phyloP scores from a whole-genome alignment of 179 eudicot species.

The Heliamphora pulchella region DNA sequence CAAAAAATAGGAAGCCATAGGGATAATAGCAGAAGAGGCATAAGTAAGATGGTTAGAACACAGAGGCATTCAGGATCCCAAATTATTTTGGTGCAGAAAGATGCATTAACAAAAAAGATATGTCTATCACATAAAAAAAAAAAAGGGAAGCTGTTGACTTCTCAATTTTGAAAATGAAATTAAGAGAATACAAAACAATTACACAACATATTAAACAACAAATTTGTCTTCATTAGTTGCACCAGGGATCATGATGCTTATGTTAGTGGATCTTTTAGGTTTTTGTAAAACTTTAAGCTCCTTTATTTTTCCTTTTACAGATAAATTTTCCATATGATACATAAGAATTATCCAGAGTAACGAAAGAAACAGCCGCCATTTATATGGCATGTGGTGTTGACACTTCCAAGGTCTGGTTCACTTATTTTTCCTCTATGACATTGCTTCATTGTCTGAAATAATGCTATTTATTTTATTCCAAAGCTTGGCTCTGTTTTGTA shows the following conservation, averaged over 20 bases:
- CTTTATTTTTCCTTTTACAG: constrained; percentile 34
- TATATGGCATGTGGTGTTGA: constrained; percentile 95
- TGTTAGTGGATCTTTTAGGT: constrained; percentile 6
- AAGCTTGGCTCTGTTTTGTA: not conserved
- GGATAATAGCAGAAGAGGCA: too few relatives aligned
- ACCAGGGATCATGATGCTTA: not conserved
- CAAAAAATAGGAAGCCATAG: too few relatives aligned
- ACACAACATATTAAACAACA: too few relatives aligned
- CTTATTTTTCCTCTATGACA: not conserved
- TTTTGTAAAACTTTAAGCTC: not conserved
- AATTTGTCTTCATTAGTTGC: constrained; percentile 16
- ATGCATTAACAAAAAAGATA: too few relatives aligned
- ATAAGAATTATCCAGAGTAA: constrained; percentile 65
- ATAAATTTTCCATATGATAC: constrained; percentile 87
- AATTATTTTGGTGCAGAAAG: too few relatives aligned
- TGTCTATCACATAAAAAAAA: too few relatives aligned
- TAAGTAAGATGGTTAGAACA: too few relatives aligned
- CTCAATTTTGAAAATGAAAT: too few relatives aligned
- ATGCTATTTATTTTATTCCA: not conserved
- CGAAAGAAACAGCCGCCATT: constrained; percentile 87
- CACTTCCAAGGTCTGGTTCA: constrained; percentile 59
- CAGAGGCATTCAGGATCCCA: too few relatives aligned
- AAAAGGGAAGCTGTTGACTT: too few relatives aligned
- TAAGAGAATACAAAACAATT: too few relatives aligned
- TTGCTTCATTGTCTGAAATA: constrained; percentile 7